These are phyloP conservation scores for Mortierella polycephala DNA, from an alignment of 371 early-diverging fungal species.

Conservation along the genomic window DNA sequence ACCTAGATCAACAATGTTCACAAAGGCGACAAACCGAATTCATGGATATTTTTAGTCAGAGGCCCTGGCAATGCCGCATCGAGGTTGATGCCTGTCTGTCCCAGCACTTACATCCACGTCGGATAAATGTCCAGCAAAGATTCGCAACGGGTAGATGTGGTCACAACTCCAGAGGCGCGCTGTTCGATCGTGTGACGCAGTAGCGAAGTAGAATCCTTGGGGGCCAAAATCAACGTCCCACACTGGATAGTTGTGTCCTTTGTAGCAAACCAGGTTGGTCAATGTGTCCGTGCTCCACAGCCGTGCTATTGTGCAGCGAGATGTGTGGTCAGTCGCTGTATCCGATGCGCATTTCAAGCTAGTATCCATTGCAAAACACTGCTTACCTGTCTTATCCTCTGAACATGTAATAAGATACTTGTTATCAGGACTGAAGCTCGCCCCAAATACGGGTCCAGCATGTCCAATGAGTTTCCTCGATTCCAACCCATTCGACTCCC, in stretches of 20 bases:
- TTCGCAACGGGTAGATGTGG: conserved; percentile 94
- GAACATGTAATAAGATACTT: conserved; percentile 93
- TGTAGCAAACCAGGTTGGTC: conserved; percentile 92
- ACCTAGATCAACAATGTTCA: conserved; percentile 52
- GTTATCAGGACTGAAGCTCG: conserved; percentile 91
- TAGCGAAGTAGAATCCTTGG: conserved; percentile 96
- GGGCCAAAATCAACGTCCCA: conserved; percentile 96
- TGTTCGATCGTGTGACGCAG: conserved; percentile 96
- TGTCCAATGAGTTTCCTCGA: conserved; percentile 92
- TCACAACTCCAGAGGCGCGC: conserved; percentile 98
- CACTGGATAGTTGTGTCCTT: conserved; percentile 98
- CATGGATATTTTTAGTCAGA: background rate
- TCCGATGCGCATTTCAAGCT: background rate
- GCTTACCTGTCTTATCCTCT: conserved; percentile 93
- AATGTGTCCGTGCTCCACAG: conserved; percentile 96
- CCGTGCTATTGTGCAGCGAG: conserved; percentile 67
- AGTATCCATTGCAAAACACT: background rate
- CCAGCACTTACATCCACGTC: conserved; percentile 91
- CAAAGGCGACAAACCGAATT: background rate
- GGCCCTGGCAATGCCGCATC: background rate
- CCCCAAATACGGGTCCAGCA: conserved; percentile 95
- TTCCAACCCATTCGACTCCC: conserved; percentile 63
- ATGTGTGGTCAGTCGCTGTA: background rate
- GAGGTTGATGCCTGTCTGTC: background rate
- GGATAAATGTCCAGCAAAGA: conserved; percentile 97